Evolutionary conservation across 2,329 filamentous ascomycete genomes (phyloP).

Genomic region (Penicillium sp.): DNA sequence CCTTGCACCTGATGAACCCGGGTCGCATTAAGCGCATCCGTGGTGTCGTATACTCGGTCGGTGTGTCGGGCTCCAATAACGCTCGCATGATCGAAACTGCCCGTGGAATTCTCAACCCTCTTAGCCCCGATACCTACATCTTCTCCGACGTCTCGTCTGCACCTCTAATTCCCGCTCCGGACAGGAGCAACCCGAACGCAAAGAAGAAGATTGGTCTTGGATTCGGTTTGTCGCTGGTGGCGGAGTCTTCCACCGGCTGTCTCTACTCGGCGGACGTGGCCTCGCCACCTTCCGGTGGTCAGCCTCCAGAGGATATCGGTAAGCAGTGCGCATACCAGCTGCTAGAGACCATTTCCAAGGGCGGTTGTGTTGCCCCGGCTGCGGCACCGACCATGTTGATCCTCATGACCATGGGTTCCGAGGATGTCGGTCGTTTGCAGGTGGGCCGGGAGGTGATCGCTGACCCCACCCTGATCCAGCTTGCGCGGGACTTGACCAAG

Average conservation of each 20-base stretch:
- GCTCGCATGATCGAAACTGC: slow-evolving; percentile 92
- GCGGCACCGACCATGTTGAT: slow-evolving; percentile 75
- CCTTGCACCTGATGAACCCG: slow-evolving; percentile 80
- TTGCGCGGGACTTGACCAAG: slow-evolving; percentile 81
- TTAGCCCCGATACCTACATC: slow-evolving; percentile 88
- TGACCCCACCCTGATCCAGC: slow-evolving; percentile 73
- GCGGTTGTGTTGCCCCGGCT: slow-evolving; percentile 75
- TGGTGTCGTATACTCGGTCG: slow-evolving; percentile 90
- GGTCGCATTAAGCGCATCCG: slow-evolving; percentile 85
- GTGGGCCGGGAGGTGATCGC: slow-evolving; percentile 80
- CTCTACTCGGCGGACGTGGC: slow-evolving; percentile 84
- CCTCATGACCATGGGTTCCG: slow-evolving; percentile 96
- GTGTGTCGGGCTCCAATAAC: slow-evolving; percentile 90
- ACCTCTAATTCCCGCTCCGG: slow-evolving; percentile 65
- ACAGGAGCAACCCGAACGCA: slow-evolving; percentile 61
- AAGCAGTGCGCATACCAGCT: slow-evolving; percentile 85
- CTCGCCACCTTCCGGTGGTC: slow-evolving; percentile 73
- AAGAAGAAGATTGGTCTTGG: slow-evolving; percentile 74
- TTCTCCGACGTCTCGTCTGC: slow-evolving; percentile 68
- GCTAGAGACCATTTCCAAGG: slow-evolving; percentile 76
- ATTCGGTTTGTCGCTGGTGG: slow-evolving; percentile 87
- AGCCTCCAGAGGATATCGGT: slow-evolving; percentile 87
- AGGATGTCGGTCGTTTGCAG: slow-evolving; percentile 86
- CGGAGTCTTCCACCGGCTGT: slow-evolving; percentile 84
- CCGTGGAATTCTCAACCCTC: slow-evolving; percentile 79